phyloP scores from a whole-genome alignment of 148 eudicot species.

The Camellia japonica region DNA sequence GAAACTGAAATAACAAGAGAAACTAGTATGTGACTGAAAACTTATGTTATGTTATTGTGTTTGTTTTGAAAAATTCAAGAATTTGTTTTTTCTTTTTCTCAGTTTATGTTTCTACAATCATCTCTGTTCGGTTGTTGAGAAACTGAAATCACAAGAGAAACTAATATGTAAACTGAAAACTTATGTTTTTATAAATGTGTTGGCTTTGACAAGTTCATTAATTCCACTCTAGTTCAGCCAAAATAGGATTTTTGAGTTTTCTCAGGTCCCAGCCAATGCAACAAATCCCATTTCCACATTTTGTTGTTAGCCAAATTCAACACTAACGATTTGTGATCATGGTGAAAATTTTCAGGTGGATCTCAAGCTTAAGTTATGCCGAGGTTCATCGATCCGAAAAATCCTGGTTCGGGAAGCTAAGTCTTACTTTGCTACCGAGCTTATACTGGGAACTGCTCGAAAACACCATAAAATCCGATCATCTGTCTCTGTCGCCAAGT shows the following conservation, averaged over 20 bases:
- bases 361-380: slow-evolving; percentile 91
- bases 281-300: background rate
- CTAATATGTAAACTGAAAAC: background rate
- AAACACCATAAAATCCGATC: slow-evolving; percentile 62
- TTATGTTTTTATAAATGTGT: background rate
- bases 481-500: slow-evolving; percentile 76
- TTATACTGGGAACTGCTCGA: slow-evolving; percentile 68
- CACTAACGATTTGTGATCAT: background rate
- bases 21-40: background rate
- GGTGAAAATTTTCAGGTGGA: slow-evolving; percentile 56
- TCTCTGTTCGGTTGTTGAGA: slow-evolving; percentile 3
- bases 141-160: background rate
- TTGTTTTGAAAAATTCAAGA: background rate
- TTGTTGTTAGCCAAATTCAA: background rate
- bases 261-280: background rate
- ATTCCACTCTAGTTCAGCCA: background rate
- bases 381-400: slow-evolving; percentile 78
- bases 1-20: background rate
- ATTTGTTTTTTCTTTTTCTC: too few relatives aligned
- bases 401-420: slow-evolving; percentile 76
- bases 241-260: background rate
- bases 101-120: background rate
- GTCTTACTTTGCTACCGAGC: slow-evolving; percentile 50
- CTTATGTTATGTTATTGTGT: background rate
- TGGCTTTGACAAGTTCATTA: background rate